Percentiles rank a stretch among this genome's conserved stretches.
phyloP scores from a whole-genome alignment of 768 basidiomycete species.

The Gymnopilus dilepis region DNA sequence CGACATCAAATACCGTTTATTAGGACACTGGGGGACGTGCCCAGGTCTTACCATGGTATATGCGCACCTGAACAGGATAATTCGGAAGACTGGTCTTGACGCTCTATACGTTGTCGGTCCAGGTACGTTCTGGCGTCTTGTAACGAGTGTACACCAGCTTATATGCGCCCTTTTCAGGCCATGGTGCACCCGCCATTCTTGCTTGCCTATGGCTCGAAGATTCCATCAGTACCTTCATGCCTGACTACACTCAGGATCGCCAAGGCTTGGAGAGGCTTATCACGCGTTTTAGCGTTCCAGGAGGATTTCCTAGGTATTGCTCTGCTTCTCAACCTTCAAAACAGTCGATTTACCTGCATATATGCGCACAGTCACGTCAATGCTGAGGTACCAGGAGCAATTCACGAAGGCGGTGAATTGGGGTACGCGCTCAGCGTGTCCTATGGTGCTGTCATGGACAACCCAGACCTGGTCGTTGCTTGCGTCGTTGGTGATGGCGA shows the following conservation, averaged over 20 bases:
- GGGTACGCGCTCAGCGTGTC: constrained; percentile 88
- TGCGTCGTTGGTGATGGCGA: constrained; percentile 90
- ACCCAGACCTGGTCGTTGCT: constrained; percentile 80
- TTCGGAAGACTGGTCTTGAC: constrained; percentile 63
- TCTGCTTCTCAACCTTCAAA: background rate
- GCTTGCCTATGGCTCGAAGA: constrained; percentile 88
- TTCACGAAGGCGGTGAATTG: constrained; percentile 92
- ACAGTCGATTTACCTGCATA: background rate
- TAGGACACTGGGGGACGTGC: constrained; percentile 88
- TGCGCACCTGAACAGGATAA: constrained; percentile 72
- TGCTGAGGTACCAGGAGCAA: constrained; percentile 85
- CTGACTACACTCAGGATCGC: constrained; percentile 59
- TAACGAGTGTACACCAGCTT: background rate
- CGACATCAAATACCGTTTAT: constrained; percentile 82
- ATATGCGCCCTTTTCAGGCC: constrained; percentile 45
- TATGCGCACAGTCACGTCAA: constrained; percentile 62
- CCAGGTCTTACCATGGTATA: constrained; percentile 76
- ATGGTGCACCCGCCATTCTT: constrained; percentile 89
- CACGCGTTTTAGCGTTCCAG: constrained; percentile 77
- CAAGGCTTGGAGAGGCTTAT: constrained; percentile 71
- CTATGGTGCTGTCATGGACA: constrained; percentile 91
- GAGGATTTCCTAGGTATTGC: constrained; percentile 79
- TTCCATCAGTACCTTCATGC: constrained; percentile 62
- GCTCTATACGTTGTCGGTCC: constrained; percentile 83
- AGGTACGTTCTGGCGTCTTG: constrained; percentile 39